Percentiles rank a stretch among this genome's conserved stretches.
Conservation (phyloP, 495 filamentous ascomycete species). For the Hyaloscypha finlandica region DNA sequence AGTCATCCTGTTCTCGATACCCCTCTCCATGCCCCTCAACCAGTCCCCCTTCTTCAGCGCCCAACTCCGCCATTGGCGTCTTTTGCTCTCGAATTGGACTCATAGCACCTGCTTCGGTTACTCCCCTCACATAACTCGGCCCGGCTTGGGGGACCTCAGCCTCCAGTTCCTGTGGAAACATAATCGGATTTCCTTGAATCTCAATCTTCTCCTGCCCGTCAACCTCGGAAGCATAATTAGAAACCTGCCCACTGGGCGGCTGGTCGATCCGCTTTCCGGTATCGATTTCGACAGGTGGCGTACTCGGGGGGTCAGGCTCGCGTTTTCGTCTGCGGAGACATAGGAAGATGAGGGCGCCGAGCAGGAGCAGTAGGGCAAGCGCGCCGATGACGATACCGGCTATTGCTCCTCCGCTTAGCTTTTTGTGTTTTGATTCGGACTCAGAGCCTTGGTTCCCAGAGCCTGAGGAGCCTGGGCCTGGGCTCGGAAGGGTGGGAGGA, state of each 20-base stretch:
- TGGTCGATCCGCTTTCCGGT: constrained; percentile 8
- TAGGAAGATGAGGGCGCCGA: constrained; percentile 27
- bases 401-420: constrained; percentile 36
- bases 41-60: constrained; percentile 8
- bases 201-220: constrained; percentile 25
- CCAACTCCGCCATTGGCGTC: constrained; percentile 19
- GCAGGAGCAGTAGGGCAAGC: constrained; percentile 27
- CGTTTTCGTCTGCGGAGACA: constrained; percentile 16
- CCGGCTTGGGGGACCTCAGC: constrained; percentile 2
- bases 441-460: constrained; percentile 5
- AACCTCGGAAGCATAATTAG: constrained; percentile 8
- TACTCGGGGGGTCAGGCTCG: not conserved
- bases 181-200: constrained; percentile 25
- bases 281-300: constrained; percentile 17
- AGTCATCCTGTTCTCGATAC: not conserved
- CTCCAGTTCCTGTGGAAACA: constrained; percentile 26
- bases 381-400: constrained; percentile 40
- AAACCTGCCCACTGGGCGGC: not conserved
- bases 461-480: constrained; percentile 12
- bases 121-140: not conserved
- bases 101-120: not conserved
- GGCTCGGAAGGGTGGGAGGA: constrained; percentile 16
- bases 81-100: constrained; percentile 7
- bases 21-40: not conserved
- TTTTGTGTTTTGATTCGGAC: not conserved